Evolutionary conservation across 345 rosid genomes (phyloP).

Genomic region (Aethionema arabicum): DNA sequence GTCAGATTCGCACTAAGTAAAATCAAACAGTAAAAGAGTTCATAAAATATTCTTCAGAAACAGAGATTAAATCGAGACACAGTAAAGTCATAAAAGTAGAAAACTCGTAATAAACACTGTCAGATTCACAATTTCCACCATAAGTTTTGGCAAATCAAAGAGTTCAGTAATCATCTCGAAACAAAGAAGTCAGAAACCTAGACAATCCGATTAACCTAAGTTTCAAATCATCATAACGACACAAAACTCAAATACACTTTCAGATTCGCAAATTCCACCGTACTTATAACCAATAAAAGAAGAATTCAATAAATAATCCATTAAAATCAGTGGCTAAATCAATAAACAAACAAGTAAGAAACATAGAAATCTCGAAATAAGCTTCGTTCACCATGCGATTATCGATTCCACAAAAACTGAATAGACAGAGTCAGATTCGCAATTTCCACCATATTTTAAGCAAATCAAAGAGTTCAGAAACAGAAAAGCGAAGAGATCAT

Average conservation of each 20-base stretch:
- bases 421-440: background rate
- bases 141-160: conserved; percentile 23
- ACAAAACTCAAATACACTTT: too few species aligned
- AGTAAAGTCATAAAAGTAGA: background rate
- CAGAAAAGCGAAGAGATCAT: conserved; percentile 8
- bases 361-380: too few species aligned
- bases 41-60: too few species aligned
- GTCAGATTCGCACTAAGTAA: background rate
- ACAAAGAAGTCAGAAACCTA: background rate
- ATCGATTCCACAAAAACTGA: too few species aligned
- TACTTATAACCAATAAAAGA: too few species aligned
- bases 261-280: too few species aligned
- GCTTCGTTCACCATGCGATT: too few species aligned
- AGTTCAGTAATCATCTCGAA: conserved; percentile 9
- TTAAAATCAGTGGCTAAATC: background rate
- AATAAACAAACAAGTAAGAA: background rate
- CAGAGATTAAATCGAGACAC: too few species aligned
- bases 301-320: background rate
- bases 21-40: too few species aligned
- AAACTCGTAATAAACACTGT: background rate
- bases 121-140: conserved; percentile 12
- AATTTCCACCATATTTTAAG: conserved; percentile 6
- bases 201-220: too few species aligned
- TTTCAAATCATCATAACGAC: too few species aligned
- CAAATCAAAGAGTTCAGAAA: background rate